Evolutionary conservation across 1,139 yeast genomes (phyloP).

Genomic region (Yarrowia galli): DNA sequence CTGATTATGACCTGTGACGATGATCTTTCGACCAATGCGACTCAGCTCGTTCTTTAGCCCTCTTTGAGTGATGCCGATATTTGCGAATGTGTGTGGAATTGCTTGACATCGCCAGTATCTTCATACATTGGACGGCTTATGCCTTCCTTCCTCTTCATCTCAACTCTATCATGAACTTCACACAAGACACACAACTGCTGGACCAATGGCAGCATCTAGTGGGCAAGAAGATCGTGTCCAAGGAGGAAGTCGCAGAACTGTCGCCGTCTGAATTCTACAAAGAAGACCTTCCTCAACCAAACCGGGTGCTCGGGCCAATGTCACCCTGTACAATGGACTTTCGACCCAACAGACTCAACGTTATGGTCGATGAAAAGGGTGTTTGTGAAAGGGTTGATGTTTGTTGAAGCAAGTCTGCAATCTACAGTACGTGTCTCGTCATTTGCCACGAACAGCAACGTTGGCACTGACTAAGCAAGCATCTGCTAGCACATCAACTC

Average conservation of each 20-base stretch:
- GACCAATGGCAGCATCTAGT: slow-evolving; percentile 28
- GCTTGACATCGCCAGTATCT: no score
- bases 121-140: no score
- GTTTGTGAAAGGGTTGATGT: slow-evolving; percentile 13
- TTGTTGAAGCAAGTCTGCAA: background rate
- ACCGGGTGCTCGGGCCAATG: slow-evolving; percentile 39
- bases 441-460: no score
- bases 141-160: background rate
- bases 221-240: slow-evolving; percentile 37
- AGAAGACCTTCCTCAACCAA: slow-evolving; percentile 34
- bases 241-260: slow-evolving; percentile 14
- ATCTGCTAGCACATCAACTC: no score
- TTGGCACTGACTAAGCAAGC: no score
- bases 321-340: slow-evolving; percentile 39
- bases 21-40: no score
- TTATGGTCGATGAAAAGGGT: slow-evolving; percentile 33
- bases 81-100: no score
- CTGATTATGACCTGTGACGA: no score
- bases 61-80: no score
- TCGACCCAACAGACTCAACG: slow-evolving; percentile 39
- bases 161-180: slow-evolving; percentile 19
- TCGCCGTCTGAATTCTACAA: slow-evolving; percentile 17
- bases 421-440: no score
- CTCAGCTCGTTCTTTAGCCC: no score
- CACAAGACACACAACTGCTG: slow-evolving; percentile 16